These are phyloP conservation scores for Rosa chinensis DNA, from an alignment of 306 rosid genomes.

Conservation along the genomic window DNA sequence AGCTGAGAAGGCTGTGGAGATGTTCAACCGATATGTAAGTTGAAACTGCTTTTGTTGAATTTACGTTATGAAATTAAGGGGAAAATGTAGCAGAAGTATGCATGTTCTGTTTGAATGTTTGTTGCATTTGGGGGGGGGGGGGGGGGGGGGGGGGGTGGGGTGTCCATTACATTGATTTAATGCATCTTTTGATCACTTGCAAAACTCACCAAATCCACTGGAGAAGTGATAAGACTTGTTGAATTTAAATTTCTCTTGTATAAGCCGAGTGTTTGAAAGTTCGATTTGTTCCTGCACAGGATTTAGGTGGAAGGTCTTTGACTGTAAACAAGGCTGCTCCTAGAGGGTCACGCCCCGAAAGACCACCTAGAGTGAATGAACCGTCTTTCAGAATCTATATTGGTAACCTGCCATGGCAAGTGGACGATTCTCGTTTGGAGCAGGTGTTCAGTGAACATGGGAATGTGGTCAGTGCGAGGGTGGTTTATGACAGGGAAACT, in stretches of 20 bases:
- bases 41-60: background rate
- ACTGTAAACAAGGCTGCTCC: slow-evolving; percentile 53
- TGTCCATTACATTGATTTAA: background rate
- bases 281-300: slow-evolving; percentile 26
- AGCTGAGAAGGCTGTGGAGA: slow-evolving; percentile 45
- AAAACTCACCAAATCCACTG: background rate
- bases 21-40: slow-evolving; percentile 43
- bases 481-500: slow-evolving; percentile 66
- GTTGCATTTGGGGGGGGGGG: background rate
- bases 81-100: background rate
- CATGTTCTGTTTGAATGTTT: background rate
- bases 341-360: slow-evolving; percentile 41
- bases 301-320: slow-evolving; percentile 35
- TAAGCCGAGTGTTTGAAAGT: background rate
- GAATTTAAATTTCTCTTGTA: background rate
- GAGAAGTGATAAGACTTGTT: background rate
- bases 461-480: slow-evolving; percentile 60
- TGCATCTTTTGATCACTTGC: background rate
- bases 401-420: slow-evolving; percentile 49
- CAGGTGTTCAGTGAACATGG: slow-evolving; percentile 80
- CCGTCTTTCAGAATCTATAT: slow-evolving; percentile 37
- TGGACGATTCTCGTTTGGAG: slow-evolving; percentile 66
- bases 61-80: background rate
- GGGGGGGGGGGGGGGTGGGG: too few relatives aligned
- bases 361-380: slow-evolving; percentile 21